phyloP scores from a whole-genome alignment of 495 filamentous ascomycete genomes.

The Penicillium argentinense region DNA sequence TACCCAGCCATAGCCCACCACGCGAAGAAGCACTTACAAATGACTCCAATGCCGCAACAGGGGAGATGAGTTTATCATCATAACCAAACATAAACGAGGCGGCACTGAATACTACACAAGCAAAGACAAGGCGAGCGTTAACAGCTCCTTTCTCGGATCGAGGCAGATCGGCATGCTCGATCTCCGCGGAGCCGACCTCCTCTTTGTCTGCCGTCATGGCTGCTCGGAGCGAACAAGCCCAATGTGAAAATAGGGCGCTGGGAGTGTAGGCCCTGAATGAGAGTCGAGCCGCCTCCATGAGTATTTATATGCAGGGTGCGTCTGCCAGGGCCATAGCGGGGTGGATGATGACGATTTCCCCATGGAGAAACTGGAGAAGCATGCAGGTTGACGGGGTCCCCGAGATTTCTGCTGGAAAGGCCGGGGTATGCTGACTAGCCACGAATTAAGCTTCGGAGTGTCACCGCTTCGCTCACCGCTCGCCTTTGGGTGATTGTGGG shows the following conservation, averaged over 20 bases:
- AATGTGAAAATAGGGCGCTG: slow-evolving; percentile 8
- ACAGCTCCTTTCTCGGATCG: slow-evolving; percentile 15
- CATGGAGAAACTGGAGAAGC: slow-evolving; percentile 15
- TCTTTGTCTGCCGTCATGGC: slow-evolving; percentile 12
- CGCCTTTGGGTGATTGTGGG: too few species aligned
- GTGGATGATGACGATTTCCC: slow-evolving; percentile 9
- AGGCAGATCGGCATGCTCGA: slow-evolving; percentile 24
- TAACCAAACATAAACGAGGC: slow-evolving; percentile 42
- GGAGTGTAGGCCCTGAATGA: neutral
- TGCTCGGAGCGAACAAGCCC: slow-evolving; percentile 4
- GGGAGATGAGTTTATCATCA: slow-evolving; percentile 44
- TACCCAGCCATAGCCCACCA: neutral
- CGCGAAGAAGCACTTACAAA: slow-evolving; percentile 30
- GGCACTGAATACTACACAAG: slow-evolving; percentile 34
- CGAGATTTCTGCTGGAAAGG: too few species aligned
- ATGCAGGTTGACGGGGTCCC: slow-evolving; percentile 8
- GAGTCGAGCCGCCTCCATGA: slow-evolving; percentile 6
- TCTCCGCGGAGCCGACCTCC: slow-evolving; percentile 5
- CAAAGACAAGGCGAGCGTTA: slow-evolving; percentile 30
- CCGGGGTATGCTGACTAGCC: too few species aligned
- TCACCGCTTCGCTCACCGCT: too few species aligned
- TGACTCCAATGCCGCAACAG: slow-evolving; percentile 31
- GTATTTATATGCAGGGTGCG: slow-evolving; percentile 3
- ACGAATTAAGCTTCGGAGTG: too few species aligned
- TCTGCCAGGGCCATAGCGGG: slow-evolving; percentile 1